Evolutionary conservation across 805 yeast species (phyloP), one percentile per base, ranked within the genome.

Genomic region (Ogataea corticis): DNA sequence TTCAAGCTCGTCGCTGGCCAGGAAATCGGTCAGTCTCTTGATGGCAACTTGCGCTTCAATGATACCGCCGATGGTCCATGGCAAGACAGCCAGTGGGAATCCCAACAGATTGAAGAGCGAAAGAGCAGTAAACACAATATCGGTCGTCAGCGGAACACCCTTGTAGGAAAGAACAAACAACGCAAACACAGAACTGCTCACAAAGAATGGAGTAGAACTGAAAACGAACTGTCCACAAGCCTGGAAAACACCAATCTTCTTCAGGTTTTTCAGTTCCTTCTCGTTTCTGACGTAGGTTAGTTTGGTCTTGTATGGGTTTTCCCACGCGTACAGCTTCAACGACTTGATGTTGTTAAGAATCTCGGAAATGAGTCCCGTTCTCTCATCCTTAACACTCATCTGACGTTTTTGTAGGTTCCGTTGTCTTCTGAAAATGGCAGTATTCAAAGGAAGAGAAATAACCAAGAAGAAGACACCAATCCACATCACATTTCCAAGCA

Each of bases 301-400:
- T 56, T 85, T 85, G 23, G 74, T 76, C 59, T 80, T 78, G 63
- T 88, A 90, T 3, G 98, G 96, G 27, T 64, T 70, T 68, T 94
- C 99, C 99, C 99, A 94, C 2, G 95, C 96, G 61, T 94, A 94
- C 40, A 95, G 75, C 65, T 94, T 94, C 63, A 94, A 73, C 11
- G 97, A 88, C 69, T 90, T 92, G 65, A 94, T 88, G 60, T 91
- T 92, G 64, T 87, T 88, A 63, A 92, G 74, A 45, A 92, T 87
- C 63, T 92, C 97, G 50, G 88, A 82, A 44, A 89, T 85, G 35
- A 91, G 72, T 55, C 97, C 82, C 10, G 97, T 87, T 72, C 99
- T 83, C 63, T 85, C 86, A 68, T 94, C 99, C 65, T 94, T 92
- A 59, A 79, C 79, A 52, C 77, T 78, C 98, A 94, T 94, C 68